phyloP scores from a whole-genome alignment of 2,329 filamentous ascomycete species.

The Botryotinia convoluta region DNA sequence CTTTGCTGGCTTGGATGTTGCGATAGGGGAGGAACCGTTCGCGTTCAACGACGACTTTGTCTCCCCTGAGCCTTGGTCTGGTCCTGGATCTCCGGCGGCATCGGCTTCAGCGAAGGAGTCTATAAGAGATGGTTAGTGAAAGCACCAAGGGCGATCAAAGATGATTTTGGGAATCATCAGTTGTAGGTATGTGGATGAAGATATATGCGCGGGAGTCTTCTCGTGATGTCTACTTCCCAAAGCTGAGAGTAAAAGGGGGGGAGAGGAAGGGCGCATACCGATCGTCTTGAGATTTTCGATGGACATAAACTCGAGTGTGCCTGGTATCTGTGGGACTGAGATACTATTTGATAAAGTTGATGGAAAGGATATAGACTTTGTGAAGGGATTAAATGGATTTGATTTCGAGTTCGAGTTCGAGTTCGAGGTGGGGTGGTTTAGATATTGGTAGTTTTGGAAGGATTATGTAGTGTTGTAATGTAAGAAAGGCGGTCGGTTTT shows the following conservation, averaged over 20 bases:
- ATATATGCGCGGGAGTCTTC: neutral
- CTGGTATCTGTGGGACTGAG: conserved; percentile 42
- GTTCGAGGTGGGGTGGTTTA: conserved; percentile 28
- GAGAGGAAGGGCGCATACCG: conserved; percentile 55
- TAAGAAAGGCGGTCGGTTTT: neutral
- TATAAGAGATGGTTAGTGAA: conserved; percentile 13
- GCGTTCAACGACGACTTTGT: conserved; percentile 11
- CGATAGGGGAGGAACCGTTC: conserved; percentile 9
- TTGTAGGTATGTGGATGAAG: neutral
- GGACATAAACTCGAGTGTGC: conserved; percentile 90
- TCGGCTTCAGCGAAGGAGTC: conserved; percentile 22
- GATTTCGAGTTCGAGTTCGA: conserved; percentile 26
- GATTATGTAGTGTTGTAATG: conserved; percentile 5
- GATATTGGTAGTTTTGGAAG: conserved; percentile 14
- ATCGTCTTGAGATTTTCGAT: conserved; percentile 98
- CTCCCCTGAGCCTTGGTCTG: conserved; percentile 19
- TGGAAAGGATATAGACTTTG: neutral
- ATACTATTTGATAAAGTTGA: conserved; percentile 16
- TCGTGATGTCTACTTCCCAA: neutral
- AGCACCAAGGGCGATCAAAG: neutral
- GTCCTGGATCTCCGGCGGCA: conserved; percentile 22
- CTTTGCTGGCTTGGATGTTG: conserved; percentile 1
- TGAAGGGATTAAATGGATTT: conserved; percentile 26
- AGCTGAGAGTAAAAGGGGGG: neutral
- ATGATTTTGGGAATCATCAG: neutral